phyloP scores from a whole-genome alignment of 805 yeast genomes.

The Zygoascus tannicola region DNA sequence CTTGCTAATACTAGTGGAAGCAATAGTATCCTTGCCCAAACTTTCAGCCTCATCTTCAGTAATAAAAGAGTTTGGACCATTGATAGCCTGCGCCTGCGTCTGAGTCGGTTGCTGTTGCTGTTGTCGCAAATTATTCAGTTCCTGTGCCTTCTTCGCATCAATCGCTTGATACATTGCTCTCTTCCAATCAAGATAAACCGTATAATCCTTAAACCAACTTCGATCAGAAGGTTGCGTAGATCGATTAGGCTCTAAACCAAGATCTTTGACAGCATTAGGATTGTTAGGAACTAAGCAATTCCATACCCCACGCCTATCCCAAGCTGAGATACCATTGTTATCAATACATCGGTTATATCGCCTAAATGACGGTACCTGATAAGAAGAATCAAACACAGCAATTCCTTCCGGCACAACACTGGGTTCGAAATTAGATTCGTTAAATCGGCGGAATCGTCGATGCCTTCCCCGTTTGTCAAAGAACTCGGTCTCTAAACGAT shows the following conservation, averaged over 20 bases:
- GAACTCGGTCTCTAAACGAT: neutral
- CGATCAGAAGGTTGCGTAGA: slow-evolving; percentile 19
- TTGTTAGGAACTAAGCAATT: slow-evolving; percentile 67
- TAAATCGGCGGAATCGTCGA: neutral
- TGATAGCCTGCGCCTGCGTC: neutral
- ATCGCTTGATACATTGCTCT: slow-evolving; percentile 33
- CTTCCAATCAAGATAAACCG: slow-evolving; percentile 60
- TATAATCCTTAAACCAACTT: slow-evolving; percentile 52
- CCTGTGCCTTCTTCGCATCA: slow-evolving; percentile 7
- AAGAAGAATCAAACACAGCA: slow-evolving; percentile 31
- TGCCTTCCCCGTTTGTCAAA: neutral
- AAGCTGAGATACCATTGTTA: slow-evolving; percentile 59
- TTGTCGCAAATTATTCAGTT: slow-evolving; percentile 1
- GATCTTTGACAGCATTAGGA: neutral
- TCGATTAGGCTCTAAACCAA: slow-evolving; percentile 1
- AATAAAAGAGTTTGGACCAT: slow-evolving; percentile 3
- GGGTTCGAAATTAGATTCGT: neutral
- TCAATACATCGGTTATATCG: slow-evolving; percentile 56
- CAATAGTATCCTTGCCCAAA: slow-evolving; percentile 23
- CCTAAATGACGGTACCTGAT: slow-evolving; percentile 48
- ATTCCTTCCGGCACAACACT: slow-evolving; percentile 1
- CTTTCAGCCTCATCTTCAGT: slow-evolving; percentile 22
- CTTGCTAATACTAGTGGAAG: slow-evolving; percentile 19
- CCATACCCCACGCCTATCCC: slow-evolving; percentile 87
- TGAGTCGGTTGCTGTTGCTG: slow-evolving; percentile 4